Base-by-base conservation (phyloP, 805 yeast genomes). In the Yarrowia keelungensis region DNA sequence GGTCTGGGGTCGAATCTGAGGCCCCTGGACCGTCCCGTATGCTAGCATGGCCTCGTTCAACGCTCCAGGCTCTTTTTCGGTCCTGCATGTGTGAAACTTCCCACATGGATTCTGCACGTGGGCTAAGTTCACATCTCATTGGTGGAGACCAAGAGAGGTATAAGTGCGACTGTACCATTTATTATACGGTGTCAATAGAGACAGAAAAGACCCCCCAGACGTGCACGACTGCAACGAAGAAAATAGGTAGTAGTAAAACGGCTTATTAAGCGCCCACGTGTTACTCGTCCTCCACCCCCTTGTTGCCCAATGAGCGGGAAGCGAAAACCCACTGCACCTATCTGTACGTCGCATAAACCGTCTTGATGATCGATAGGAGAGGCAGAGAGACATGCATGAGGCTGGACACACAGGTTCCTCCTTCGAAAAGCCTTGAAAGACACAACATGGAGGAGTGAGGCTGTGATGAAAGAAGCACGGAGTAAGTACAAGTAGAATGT, bases 31-130 rank as follows among this genome's bases (percentile, higher is more conserved):
- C 8, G 10, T n/a, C 16, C 22, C n/a, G 5, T 5, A 36, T 7
- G 2, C 42, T 36, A 12, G 15, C 8, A 51, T 11, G 22, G 43
- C 15, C 39, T 3, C 5, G 9, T 16, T 8, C 15, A 35, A n/a
- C 39, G 39, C 22, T 16, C 58, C 43, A 36, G 26, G 58, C 58
- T 2, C 43, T 12, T 12, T 36, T 53, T 26, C 11, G 42, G 50
- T 43, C 51, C 65, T 59, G 65, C 65, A 59, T 35, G 51, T 59
- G 35, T 45, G 65, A 59, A 59, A 36, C 65, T 59, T 45, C 65
- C 36, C 65, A 59, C 65, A 59, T 59, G 65, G 65, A 59, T 59
- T 59, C 65, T 59, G 65, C 65, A 59, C 65, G 65, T 59, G 65
- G 51, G 22, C 51, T 10, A 59, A 59, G 42, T 59, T 59, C 65